Evolutionary conservation across 129 eudicot species (phyloP).

Genomic region (Heracleum sosnowskyi): DNA sequence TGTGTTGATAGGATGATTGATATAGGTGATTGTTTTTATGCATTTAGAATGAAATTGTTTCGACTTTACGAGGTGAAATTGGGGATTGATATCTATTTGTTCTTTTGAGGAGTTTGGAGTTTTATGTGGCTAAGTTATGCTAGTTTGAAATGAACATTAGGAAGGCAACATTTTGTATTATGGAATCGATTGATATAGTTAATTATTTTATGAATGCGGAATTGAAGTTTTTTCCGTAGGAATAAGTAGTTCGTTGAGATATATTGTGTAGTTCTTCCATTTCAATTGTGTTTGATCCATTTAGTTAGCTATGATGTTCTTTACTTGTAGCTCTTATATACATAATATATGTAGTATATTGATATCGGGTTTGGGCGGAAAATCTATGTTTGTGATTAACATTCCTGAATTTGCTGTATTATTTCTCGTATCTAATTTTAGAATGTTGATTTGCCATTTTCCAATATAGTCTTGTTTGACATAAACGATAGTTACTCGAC

Average conservation of each 20-base stretch:
- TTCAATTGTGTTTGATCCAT: background rate
- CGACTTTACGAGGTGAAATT: background rate
- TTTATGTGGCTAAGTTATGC: no score
- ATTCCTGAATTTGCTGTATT: background rate
- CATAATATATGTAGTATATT: background rate
- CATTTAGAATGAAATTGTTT: background rate
- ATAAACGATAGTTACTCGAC: background rate
- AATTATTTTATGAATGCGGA: no score
- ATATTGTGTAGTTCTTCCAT: no score
- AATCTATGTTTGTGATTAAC: background rate
- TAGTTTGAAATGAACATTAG: background rate
- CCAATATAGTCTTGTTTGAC: no score
- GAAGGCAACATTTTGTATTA: no score
- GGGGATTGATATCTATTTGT: background rate
- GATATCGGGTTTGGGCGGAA: background rate
- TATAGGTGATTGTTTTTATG: background rate
- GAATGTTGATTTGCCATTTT: no score
- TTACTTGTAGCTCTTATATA: background rate
- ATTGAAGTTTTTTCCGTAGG: no score
- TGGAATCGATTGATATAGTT: no score
- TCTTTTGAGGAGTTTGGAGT: background rate
- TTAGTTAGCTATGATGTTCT: background rate
- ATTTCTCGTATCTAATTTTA: background rate
- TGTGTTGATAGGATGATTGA: background rate
- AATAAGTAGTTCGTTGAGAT: no score